phyloP scores from a whole-genome alignment of 2,329 filamentous ascomycete species.

The Bimuria novae-zelandiae region DNA sequence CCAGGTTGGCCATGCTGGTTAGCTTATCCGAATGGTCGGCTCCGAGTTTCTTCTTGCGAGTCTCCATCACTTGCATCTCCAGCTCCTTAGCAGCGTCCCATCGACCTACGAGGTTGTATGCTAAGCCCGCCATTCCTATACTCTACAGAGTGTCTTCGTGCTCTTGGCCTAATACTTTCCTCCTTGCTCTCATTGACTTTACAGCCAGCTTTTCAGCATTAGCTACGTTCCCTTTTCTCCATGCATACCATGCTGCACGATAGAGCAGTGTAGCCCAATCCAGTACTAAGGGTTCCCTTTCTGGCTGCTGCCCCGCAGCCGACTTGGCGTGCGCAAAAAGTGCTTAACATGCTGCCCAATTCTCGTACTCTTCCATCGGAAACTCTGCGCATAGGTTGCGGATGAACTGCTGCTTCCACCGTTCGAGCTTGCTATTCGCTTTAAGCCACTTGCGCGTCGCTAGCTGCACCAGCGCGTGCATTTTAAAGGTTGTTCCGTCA shows the following conservation, averaged over 20 bases:
- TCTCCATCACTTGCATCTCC: neutral
- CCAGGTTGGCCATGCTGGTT: neutral
- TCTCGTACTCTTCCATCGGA: constrained; percentile 34
- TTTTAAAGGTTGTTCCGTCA: neutral
- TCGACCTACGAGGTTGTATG: neutral
- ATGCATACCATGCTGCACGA: neutral
- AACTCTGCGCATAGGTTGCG: constrained; percentile 30
- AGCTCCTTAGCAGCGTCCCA: neutral
- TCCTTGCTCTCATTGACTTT: neutral
- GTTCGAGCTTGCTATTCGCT: constrained; percentile 23
- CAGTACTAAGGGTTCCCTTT: neutral
- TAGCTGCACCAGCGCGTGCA: constrained; percentile 45
- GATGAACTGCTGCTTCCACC: constrained; percentile 38
- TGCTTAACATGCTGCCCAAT: constrained; percentile 37
- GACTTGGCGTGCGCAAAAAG: constrained; percentile 39
- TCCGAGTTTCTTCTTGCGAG: neutral
- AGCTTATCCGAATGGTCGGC: constrained; percentile 1
- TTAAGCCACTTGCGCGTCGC: constrained; percentile 25
- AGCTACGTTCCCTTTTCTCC: neutral
- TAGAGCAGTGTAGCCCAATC: neutral
- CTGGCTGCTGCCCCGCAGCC: neutral
- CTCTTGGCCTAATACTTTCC: constrained; percentile 11
- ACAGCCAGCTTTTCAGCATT: neutral
- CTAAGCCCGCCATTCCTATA: constrained; percentile 8
- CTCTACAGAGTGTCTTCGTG: constrained; percentile 8